A percentile compares a stretch with the other conserved stretches of the same genome.
phyloP scores from a whole-genome alignment of 208 protist species.

The Leishmania turanica region DNA sequence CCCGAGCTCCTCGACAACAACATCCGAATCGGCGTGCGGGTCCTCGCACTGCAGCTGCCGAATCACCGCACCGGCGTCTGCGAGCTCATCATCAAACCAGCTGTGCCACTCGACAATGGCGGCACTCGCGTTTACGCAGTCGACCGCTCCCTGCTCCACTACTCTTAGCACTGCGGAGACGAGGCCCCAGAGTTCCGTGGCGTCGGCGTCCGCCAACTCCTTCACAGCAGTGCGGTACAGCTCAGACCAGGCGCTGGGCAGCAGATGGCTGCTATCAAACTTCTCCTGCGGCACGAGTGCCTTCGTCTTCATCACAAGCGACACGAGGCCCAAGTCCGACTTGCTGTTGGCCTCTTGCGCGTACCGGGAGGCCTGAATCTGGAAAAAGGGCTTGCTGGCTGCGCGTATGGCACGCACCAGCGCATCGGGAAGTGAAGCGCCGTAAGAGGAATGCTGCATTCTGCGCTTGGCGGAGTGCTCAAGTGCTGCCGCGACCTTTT shows the following conservation, averaged over 20 bases:
- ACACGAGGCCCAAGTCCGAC: background rate
- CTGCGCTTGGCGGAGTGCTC: background rate
- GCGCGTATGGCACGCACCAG: slow-evolving; percentile 23
- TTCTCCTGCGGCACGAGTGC: background rate
- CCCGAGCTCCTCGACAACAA: slow-evolving; percentile 41
- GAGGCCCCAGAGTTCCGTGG: slow-evolving; percentile 29
- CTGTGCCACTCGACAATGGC: slow-evolving; percentile 66
- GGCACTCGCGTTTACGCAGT: slow-evolving; percentile 46
- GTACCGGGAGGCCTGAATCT: slow-evolving; percentile 34
- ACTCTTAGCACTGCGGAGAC: slow-evolving; percentile 36
- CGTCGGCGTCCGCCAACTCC: slow-evolving; percentile 19
- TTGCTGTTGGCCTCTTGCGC: background rate
- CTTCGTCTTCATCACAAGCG: slow-evolving; percentile 23
- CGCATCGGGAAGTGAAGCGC: slow-evolving; percentile 12
- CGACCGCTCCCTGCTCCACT: slow-evolving; percentile 40
- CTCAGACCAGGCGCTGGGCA: slow-evolving; percentile 42
- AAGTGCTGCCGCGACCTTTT: background rate
- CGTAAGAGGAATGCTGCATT: background rate
- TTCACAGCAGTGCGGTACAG: slow-evolving; percentile 38
- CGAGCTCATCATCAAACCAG: slow-evolving; percentile 32
- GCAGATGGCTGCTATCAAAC: slow-evolving; percentile 1
- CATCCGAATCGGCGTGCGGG: slow-evolving; percentile 13
- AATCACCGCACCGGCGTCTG: slow-evolving; percentile 35
- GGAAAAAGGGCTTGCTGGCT: slow-evolving; percentile 22
- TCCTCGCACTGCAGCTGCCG: slow-evolving; percentile 24